Conservation (phyloP, 495 filamentous ascomycete genomes). For the Penicillium arizonense region DNA sequence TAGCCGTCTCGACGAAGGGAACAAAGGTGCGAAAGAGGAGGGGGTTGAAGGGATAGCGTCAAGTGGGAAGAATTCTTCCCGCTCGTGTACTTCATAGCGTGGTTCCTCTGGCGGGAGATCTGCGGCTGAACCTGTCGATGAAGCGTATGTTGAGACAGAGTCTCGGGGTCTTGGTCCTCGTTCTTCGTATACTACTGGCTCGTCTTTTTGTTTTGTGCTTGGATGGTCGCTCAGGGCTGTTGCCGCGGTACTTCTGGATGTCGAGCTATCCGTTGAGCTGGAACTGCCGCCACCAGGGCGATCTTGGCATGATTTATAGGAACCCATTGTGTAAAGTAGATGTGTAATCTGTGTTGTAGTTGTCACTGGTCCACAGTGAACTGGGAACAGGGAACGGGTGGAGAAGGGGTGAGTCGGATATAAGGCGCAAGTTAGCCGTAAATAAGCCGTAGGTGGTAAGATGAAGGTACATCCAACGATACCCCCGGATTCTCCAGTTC, state of each 20-base stretch:
- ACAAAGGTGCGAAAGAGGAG: conserved; percentile 79
- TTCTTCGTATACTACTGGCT: not conserved
- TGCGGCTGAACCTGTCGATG: conserved; percentile 61
- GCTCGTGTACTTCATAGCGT: conserved; percentile 59
- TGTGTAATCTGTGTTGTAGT: not conserved
- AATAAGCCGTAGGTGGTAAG: conserved; percentile 1
- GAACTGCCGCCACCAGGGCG: conserved; percentile 44
- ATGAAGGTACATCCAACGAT: conserved; percentile 2
- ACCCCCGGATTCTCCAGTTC: not conserved
- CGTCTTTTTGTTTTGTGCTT: not conserved
- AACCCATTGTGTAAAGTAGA: conserved; percentile 25
- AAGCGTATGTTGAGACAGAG: conserved; percentile 79
- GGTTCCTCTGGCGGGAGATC: conserved; percentile 55
- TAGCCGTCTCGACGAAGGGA: conserved; percentile 78
- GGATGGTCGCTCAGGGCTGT: conserved; percentile 45
- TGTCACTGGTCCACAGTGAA: not conserved
- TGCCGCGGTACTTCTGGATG: conserved; percentile 65
- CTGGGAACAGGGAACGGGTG: not conserved
- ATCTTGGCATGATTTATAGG: conserved; percentile 33
- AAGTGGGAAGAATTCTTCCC: conserved; percentile 58
- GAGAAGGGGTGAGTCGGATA: not conserved
- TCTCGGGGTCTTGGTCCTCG: conserved; percentile 46
- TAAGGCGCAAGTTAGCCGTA: not conserved
- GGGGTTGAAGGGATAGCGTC: conserved; percentile 74
- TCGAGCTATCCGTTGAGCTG: conserved; percentile 54